Evolutionary conservation across 179 eudicot species (phyloP), one percentile per base, ranked within the genome.

Genomic region (Silene vulgaris): DNA sequence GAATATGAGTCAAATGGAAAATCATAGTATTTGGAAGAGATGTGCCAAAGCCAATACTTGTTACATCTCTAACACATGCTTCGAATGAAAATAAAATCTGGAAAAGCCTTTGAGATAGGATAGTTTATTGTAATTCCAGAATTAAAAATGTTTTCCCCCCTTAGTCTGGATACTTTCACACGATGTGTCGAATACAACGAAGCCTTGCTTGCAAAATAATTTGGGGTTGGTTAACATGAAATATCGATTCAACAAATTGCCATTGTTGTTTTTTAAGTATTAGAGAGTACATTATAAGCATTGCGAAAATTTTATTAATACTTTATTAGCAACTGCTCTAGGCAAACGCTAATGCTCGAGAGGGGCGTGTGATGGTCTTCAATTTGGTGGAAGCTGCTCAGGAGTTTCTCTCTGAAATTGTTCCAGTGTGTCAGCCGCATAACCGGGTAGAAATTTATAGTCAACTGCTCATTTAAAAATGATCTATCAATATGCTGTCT

Each of bases 371-470:
- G 16, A 96, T 96, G 99, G 88, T 96, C 74, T 93, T 90, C 87
- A 96, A 93, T 82, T 86, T 96, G 88, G 99, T 93, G 79, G 99
- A 96, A 87, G 98, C 94, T 86, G 99, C 99, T 74, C 99, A 93
- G 85, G 99, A 96, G 77, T 96, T 93, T 86, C 89, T 96, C 79
- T 96, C 99, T 57, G 98, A 93, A 86, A 82, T 96, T 79, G 86
- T 84, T 82, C 90, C 99, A 60, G 77, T 78, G 70, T 79, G 76
- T 69, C 87, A 81, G 76, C 63, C 69, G 48, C 85, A 69, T 74
- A 82, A 77, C 73, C 82, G 76, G 82, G 90, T 93, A 82, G 83
- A 78, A 26, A 29, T 57, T 63, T 69, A 52, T 50, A 26, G 19
- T 19, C 0, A 26, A 32, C 30, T 59, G 17, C 40, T 37, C 73